phyloP scores from a whole-genome alignment of 257 asterid genomes.

The Cynanchum wilfordii region DNA sequence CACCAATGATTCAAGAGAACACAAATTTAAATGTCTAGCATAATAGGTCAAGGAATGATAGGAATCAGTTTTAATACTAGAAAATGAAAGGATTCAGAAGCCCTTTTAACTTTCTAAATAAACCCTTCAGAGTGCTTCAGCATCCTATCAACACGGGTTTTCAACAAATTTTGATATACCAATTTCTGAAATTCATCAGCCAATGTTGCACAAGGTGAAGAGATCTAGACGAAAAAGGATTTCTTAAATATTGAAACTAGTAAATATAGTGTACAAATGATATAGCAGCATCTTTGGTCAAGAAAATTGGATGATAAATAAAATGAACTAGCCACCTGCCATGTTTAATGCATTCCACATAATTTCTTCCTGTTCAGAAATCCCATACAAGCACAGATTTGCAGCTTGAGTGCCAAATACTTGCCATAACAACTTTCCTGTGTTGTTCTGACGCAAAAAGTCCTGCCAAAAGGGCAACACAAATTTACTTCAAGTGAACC shows the following conservation, averaged over 20 bases:
- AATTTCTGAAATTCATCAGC: not conserved
- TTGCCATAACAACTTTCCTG: conserved; percentile 95
- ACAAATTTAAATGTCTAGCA: not conserved
- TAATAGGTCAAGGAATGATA: not conserved
- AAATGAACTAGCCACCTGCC: conserved; percentile 39
- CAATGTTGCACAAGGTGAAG: not conserved
- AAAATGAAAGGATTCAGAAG: not conserved
- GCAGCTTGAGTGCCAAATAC: conserved; percentile 72
- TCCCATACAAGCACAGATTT: conserved; percentile 77
- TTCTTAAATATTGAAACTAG: not conserved
- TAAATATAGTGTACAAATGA: not conserved
- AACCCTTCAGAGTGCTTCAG: not conserved
- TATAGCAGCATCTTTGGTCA: not conserved
- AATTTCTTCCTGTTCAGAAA: conserved; percentile 80
- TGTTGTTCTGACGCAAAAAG: conserved; percentile 88
- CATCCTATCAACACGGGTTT: not conserved
- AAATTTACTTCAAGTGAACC: not conserved
- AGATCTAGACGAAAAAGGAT: not conserved
- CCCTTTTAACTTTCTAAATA: not conserved
- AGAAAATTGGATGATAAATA: not conserved
- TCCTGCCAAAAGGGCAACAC: conserved; percentile 45
- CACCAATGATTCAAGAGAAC: not conserved
- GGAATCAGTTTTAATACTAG: not conserved
- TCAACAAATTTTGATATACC: not conserved
- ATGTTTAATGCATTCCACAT: conserved; percentile 74